Conservation (phyloP, 1,139 yeast genomes). For the Protomyces macrosporus region DNA sequence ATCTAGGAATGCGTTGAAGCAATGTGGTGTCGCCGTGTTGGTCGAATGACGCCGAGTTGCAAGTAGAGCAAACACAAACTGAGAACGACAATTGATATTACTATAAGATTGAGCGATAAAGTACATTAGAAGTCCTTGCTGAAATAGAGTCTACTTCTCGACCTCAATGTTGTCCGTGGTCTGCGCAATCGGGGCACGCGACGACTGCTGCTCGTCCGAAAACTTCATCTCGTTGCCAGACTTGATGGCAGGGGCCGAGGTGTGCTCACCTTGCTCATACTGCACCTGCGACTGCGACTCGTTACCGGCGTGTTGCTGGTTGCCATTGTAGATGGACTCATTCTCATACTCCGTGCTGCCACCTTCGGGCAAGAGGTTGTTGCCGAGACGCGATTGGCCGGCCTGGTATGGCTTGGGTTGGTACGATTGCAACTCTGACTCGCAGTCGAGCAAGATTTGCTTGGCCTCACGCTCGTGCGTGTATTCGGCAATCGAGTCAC, state of each 20-base stretch:
- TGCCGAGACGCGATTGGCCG: constrained; percentile 20
- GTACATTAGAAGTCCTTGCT: not conserved
- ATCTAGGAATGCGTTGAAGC: too few species aligned
- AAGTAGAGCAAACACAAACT: too few species aligned
- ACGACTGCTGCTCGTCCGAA: constrained; percentile 18
- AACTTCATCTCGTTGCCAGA: constrained; percentile 15
- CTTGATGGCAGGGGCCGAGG: constrained; percentile 21
- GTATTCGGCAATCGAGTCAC: constrained; percentile 46
- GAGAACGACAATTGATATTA: too few species aligned
- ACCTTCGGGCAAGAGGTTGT: constrained; percentile 21
- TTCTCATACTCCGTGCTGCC: constrained; percentile 18
- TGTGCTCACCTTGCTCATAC: constrained; percentile 18
- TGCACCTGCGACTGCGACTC: not conserved
- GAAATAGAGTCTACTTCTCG: not conserved
- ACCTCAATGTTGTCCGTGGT: constrained; percentile 7
- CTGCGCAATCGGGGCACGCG: constrained; percentile 24
- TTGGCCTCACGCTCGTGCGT: constrained; percentile 29
- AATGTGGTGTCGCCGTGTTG: too few species aligned
- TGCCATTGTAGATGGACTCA: constrained; percentile 22
- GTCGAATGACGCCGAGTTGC: too few species aligned
- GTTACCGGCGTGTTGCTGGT: constrained; percentile 9
- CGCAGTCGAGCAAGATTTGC: constrained; percentile 30
- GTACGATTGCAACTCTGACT: constrained; percentile 31
- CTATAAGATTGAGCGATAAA: not conserved
- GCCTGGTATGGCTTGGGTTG: constrained; percentile 24